These are phyloP conservation scores for Chloranthus sessilifolius DNA, from an alignment of 164 flowering plant species.

Conservation along the genomic window DNA sequence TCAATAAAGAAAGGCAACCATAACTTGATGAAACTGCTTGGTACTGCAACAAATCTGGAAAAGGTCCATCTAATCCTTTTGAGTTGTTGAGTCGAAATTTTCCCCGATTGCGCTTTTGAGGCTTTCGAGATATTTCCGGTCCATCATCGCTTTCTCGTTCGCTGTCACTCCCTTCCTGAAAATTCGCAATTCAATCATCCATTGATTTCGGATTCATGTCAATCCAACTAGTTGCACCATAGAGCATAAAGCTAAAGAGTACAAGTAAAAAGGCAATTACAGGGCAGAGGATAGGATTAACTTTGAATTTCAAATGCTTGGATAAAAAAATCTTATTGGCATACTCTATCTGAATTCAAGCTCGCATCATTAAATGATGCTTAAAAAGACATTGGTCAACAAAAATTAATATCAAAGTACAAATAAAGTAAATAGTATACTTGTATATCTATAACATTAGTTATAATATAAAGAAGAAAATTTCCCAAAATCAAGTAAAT, in stretches of 20 bases:
- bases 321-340: no score
- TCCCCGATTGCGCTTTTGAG: constrained; percentile 56
- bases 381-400: no score
- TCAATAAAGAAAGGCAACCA: constrained; percentile 64
- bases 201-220: constrained; percentile 1
- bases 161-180: constrained; percentile 77
- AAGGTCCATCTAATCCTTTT: constrained; percentile 32
- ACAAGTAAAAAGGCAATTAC: background rate
- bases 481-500: no score
- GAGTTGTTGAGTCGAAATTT: constrained; percentile 31
- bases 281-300: no score
- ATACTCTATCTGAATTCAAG: no score
- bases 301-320: no score
- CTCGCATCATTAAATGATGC: no score
- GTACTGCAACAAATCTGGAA: constrained; percentile 33
- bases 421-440: no score
- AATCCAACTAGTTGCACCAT: background rate
- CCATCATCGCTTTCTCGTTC: constrained; percentile 74
- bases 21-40: constrained; percentile 39
- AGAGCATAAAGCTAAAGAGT: background rate
- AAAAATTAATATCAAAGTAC: no score
- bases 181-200: constrained; percentile 12
- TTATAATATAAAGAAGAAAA: no score
- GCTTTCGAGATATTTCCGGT: constrained; percentile 37
- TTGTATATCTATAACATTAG: no score